Evolutionary conservation across 768 basidiomycete species (phyloP), one percentile per base, ranked within the genome.

Genomic region (Termitomyces sp.): DNA sequence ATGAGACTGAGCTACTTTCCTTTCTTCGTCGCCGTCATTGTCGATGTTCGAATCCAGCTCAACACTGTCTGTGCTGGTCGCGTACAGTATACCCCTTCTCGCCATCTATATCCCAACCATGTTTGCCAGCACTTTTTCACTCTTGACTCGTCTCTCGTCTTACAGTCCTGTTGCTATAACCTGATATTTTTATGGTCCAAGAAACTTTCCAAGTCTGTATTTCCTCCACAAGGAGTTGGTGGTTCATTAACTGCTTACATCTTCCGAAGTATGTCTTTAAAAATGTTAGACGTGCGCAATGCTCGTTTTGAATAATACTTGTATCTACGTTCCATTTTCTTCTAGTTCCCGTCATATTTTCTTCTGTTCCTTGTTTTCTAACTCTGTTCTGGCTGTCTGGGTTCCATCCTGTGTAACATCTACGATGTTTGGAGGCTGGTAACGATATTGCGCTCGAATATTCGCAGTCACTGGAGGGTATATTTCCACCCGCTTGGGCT

Each of bases 101-200:
- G 66, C 82, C 3, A 57, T 83, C 5, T 87, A 86, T 10, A 50
- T 84, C 40, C 58, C 82, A 23, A 72, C 85, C 37, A 80, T 79
- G 7, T 84, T 87, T 64, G 73, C 84, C n/a, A 86, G 87, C n/a
- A 77, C 85, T 88, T 89, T 67, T 72, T 88, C 21, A 87, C 80
- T 17, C 77, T 89, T 48, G 86, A 88, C 77, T 81, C 7, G 87
- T 89, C 62, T 71, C 0, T 75, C 81, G 35, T 68, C 70, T 8
- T 70, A 71, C 61, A 71, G 68, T 46, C 58, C 70, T n/a, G 63
- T 73, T n/a, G 60, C 68, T 19, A 60, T 71, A 55, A n/a, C 61
- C 69, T 52, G 71, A 74, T 28, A 59, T 66, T 34, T 69, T 73
- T 52, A 76, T 37, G 53, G 58, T 32, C 60, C 42, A 69, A 68